These are phyloP conservation scores for Daldinia grandis DNA, from an alignment of 495 filamentous ascomycete genomes.

Conservation along the genomic window DNA sequence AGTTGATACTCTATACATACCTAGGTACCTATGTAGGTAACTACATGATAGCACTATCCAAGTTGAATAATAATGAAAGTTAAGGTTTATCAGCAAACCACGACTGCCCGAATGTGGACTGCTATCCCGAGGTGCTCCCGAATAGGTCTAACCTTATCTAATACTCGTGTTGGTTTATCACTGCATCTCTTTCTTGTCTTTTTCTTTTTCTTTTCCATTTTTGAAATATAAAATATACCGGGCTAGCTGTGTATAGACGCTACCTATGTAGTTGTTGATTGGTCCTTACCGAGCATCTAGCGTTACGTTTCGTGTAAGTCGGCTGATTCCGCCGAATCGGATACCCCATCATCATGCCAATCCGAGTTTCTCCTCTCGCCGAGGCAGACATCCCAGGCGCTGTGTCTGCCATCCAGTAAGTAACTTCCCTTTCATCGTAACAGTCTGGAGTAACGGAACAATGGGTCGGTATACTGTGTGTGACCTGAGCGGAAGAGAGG, in stretches of 20 bases:
- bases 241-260: neutral
- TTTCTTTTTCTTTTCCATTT: neutral
- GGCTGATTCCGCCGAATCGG: conserved; percentile 40
- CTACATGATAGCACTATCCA: neutral
- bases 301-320: conserved; percentile 28
- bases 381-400: conserved; percentile 68
- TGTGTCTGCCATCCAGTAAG: conserved; percentile 56
- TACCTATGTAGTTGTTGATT: neutral
- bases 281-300: neutral
- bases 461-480: neutral
- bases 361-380: conserved; percentile 63
- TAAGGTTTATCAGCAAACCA: neutral
- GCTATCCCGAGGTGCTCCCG: conserved; percentile 10
- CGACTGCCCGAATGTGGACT: neutral
- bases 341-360: conserved; percentile 57
- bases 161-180: neutral
- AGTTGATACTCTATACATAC: neutral
- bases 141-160: conserved; percentile 8
- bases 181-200: neutral
- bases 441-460: conserved; percentile 12
- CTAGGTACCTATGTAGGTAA: neutral
- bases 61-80: neutral
- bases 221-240: too few relatives aligned
- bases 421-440: conserved; percentile 17
- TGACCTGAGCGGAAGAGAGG: conserved; percentile 1